These are phyloP conservation scores for Mallotus japonicus DNA, from an alignment of 441 rosid genomes.

Conservation along the genomic window DNA sequence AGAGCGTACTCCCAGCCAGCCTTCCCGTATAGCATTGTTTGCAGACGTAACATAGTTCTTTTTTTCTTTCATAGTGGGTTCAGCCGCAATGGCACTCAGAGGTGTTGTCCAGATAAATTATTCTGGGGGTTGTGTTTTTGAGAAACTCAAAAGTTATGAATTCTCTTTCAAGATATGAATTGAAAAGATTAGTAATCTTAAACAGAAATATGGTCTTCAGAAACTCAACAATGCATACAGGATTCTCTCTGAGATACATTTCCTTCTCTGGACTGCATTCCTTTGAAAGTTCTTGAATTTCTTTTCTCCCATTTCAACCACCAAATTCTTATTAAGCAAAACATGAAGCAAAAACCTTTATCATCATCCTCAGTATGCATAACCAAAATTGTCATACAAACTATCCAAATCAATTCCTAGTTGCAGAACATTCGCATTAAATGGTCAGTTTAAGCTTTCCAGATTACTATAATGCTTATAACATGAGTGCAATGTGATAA, in stretches of 20 bases:
- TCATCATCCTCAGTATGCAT: background rate
- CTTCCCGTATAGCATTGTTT: no score
- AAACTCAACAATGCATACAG: no score
- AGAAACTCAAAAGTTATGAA: background rate
- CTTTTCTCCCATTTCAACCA: background rate
- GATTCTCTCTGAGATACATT: no score
- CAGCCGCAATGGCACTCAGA: background rate
- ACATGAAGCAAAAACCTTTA: background rate
- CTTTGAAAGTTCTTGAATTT: no score
- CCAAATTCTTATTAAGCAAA: background rate
- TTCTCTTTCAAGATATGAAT: background rate
- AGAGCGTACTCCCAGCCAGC: no score
- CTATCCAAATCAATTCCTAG: background rate
- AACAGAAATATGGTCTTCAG: no score
- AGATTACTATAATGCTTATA: constrained; percentile 5
- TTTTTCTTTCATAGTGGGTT: background rate
- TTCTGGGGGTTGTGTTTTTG: background rate
- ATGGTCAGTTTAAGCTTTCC: background rate
- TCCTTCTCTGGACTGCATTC: no score
- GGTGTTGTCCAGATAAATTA: background rate
- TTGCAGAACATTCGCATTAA: background rate
- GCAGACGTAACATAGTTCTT: background rate
- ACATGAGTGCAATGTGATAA: background rate
- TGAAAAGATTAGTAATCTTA: background rate
- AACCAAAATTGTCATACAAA: background rate